Conservation (phyloP, 371 early-diverging fungal species). For the Actinomortierella ambigua region DNA sequence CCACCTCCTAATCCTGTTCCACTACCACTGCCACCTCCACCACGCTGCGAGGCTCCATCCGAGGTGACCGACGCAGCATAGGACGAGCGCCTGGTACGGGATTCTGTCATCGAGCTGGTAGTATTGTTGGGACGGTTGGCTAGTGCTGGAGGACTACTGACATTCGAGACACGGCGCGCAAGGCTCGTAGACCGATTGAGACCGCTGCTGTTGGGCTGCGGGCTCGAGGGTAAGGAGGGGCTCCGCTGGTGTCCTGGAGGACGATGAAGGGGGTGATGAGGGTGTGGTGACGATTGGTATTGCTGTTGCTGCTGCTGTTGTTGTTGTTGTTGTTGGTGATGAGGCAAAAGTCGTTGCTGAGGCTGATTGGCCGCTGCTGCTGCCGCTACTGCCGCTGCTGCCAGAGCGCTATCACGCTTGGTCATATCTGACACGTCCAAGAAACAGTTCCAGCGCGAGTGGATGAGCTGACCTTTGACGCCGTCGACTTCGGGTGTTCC, state of each 20-base stretch:
- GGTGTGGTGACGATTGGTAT: constrained; percentile 15
- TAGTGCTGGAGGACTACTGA: constrained; percentile 12
- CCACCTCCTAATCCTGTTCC: no score
- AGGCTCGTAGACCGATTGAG: constrained; percentile 23
- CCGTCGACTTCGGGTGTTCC: constrained; percentile 63
- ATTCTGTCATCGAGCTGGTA: constrained; percentile 8
- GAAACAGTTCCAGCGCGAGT: constrained; percentile 73
- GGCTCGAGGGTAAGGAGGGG: constrained; percentile 38
- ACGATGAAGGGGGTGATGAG: constrained; percentile 7
- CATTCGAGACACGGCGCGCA: constrained; percentile 22
- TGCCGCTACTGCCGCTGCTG: constrained; percentile 9
- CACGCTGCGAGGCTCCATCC: constrained; percentile 20
- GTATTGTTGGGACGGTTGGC: constrained; percentile 14
- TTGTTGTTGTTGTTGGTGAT: constrained; percentile 11
- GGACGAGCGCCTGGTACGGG: constrained; percentile 17
- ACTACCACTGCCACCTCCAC: constrained; percentile 1
- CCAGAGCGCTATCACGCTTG: constrained; percentile 51
- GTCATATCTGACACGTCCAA: constrained; percentile 62
- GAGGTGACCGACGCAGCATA: constrained; percentile 11
- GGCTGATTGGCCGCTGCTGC: neutral
- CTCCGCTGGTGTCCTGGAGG: constrained; percentile 32
- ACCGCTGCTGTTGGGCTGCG: constrained; percentile 34
- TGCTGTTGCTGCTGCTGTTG: constrained; percentile 33
- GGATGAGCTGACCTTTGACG: constrained; percentile 54
- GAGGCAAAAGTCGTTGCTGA: constrained; percentile 32